Evolutionary conservation across 2,329 filamentous ascomycete species (phyloP).

Genomic region (Fusarium cyanostomum): DNA sequence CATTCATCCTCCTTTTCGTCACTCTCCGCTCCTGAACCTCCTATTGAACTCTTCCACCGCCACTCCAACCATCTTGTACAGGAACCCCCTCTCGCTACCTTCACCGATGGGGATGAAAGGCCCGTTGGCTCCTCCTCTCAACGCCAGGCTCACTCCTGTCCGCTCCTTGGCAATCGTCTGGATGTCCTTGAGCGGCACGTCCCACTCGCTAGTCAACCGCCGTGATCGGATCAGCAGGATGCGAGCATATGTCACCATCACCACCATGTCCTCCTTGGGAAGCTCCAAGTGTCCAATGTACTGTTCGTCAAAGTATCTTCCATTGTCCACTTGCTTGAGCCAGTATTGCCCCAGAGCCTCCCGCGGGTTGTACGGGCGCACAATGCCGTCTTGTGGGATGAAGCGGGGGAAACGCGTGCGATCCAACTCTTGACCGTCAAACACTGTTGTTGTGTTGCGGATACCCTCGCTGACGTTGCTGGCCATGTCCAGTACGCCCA

Average conservation of each 20-base stretch:
- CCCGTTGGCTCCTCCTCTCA: slow-evolving; percentile 91
- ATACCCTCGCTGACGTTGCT: slow-evolving; percentile 98
- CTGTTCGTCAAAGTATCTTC: slow-evolving; percentile 96
- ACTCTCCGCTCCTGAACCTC: slow-evolving; percentile 59
- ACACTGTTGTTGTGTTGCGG: slow-evolving; percentile 97
- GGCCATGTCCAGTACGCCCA: slow-evolving; percentile 95
- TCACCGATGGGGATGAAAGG: slow-evolving; percentile 96
- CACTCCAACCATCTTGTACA: slow-evolving; percentile 72
- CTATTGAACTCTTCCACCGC: slow-evolving; percentile 75
- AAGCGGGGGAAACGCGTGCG: slow-evolving; percentile 93
- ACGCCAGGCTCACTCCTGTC: slow-evolving; percentile 87
- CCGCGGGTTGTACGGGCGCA: slow-evolving; percentile 91
- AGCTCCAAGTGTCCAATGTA: slow-evolving; percentile 98
- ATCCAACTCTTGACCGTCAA: slow-evolving; percentile 93
- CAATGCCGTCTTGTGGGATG: slow-evolving; percentile 90
- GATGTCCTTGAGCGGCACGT: slow-evolving; percentile 93
- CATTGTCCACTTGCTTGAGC: slow-evolving; percentile 98
- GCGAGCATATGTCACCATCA: slow-evolving; percentile 86
- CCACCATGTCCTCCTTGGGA: slow-evolving; percentile 85
- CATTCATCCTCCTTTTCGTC: slow-evolving; percentile 4
- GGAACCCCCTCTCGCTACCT: slow-evolving; percentile 73
- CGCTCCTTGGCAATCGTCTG: slow-evolving; percentile 98
- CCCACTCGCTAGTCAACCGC: slow-evolving; percentile 91
- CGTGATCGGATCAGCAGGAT: slow-evolving; percentile 92
- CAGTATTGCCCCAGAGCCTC: slow-evolving; percentile 97